Base-by-base conservation (phyloP, 495 filamentous ascomycete species). In the Podospora fimiseda region DNA sequence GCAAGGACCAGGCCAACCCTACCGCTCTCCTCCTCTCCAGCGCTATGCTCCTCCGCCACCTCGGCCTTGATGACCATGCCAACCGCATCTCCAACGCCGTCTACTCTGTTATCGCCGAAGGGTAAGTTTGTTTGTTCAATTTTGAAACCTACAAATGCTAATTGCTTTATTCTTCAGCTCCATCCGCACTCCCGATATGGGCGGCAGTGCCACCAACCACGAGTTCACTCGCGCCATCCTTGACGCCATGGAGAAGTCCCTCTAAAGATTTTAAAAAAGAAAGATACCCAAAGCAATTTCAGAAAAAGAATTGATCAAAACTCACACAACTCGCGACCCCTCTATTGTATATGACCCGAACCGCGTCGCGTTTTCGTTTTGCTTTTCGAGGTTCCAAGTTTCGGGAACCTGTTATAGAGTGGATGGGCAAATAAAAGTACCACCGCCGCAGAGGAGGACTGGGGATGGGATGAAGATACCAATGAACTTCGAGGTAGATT, bases 1-100 rank as follows among this genome's bases (percentile, higher is more conserved):
- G 94, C 71, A 95, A 95, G 76, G 90, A 96, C 71, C 90, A 98
- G 75, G 93, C 93, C 46, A 98, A 98, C 80, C 93, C 93, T 22
- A 96, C 90, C 43, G 93, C 93, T 53, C 82, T 98, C 73, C 80
- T 98, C 44, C 84, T 98, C 46, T 95, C 89, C 56, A 90, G 90
- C 36, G 86, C 89, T 60, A 98, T 98, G 93, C 83, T 98, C 57
- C 79, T 98, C 68, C 85, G 93, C 60, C 93, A 98, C 74, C 77
- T 98, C 57, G 93, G 93, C 51, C 83, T 98, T 11, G 92, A 98
- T 67, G 89, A 96, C 68, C 94, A 96, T 66, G 93, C 93, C 44
- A 96, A 96, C 77, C 84, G 93, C 61, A 96, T 98, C 70, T 95
- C 90, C 57, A 94, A 92, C 81, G 90, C 89, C 52, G 88, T 98